Evolutionary conservation across 331 rosid species (phyloP).

Genomic region (Phaseolus coccineus): DNA sequence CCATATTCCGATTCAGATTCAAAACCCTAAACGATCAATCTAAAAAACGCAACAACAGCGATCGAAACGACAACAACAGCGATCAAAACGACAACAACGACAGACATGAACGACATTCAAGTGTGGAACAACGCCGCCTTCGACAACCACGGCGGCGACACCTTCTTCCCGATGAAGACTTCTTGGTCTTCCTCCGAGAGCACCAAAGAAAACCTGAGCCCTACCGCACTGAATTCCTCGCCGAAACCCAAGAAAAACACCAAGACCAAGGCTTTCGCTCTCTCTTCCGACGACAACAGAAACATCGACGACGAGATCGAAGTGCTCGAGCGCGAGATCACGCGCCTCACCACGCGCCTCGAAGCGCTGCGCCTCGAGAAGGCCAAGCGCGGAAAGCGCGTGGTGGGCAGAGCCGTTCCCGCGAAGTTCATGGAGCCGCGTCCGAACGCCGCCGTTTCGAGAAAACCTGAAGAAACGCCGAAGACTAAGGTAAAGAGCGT

Average conservation of each 20-base stretch:
- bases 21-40: not conserved
- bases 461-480: conserved; percentile 33
- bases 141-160: conserved; percentile 56
- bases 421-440: conserved; percentile 78
- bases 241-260: conserved; percentile 44
- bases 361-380: conserved; percentile 74
- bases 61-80: conserved; percentile 7
- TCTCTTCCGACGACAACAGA: conserved; percentile 37
- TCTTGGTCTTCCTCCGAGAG: conserved; percentile 76
- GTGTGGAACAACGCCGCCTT: conserved; percentile 93
- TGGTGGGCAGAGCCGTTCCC: conserved; percentile 56
- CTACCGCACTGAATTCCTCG: conserved; percentile 49
- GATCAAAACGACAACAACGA: not conserved
- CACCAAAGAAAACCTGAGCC: conserved; percentile 59
- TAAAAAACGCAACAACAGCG: conserved; percentile 1
- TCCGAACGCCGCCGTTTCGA: conserved; percentile 39
- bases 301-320: conserved; percentile 76
- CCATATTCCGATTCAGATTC: not conserved
- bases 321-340: conserved; percentile 70
- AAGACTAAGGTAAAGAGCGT: not conserved
- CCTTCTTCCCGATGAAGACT: conserved; percentile 38
- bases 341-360: conserved; percentile 56
- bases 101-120: conserved; percentile 58
- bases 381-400: conserved; percentile 42
- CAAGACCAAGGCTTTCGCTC: conserved; percentile 15